phyloP scores from a whole-genome alignment of 2,329 filamentous ascomycete species.

The Huntiella decipiens region DNA sequence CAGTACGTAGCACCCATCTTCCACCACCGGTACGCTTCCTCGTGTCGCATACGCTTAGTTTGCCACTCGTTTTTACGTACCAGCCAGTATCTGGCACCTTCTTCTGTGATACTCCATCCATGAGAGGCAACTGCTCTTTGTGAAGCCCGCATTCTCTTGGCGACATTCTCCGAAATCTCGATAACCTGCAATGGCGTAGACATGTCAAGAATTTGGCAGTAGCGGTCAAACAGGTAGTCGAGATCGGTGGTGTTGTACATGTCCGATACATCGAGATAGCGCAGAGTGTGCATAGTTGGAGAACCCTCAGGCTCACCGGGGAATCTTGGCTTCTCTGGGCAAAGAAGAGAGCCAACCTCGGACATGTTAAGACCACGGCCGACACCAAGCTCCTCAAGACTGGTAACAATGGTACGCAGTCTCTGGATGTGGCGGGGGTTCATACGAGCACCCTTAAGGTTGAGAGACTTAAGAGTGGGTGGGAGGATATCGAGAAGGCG shows the following conservation, averaged over 20 bases:
- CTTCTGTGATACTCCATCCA: conserved; percentile 56
- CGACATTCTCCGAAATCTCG: conserved; percentile 52
- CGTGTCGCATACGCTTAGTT: conserved; percentile 15
- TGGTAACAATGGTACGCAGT: conserved; percentile 20
- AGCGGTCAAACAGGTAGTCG: conserved; percentile 30
- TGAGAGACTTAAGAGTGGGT: conserved; percentile 49
- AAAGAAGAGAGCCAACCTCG: conserved; percentile 48
- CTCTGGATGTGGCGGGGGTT: conserved; percentile 41
- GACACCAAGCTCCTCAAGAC: conserved; percentile 49
- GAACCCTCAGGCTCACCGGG: conserved; percentile 61
- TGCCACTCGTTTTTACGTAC: conserved; percentile 32
- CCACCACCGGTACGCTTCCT: conserved; percentile 43
- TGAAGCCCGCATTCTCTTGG: conserved; percentile 43
- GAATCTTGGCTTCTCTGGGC: conserved; percentile 32
- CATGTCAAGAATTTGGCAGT: conserved; percentile 36
- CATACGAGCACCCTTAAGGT: conserved; percentile 57
- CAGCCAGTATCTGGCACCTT: conserved; percentile 46
- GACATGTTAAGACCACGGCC: conserved; percentile 46
- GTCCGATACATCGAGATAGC: conserved; percentile 61
- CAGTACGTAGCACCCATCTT: conserved; percentile 73
- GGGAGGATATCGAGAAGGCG: conserved; percentile 48
- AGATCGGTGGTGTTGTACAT: conserved; percentile 22
- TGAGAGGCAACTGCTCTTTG: conserved; percentile 37
- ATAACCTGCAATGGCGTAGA: conserved; percentile 57
- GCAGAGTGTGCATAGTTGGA: conserved; percentile 43